Conservation (phyloP, 768 basidiomycete species). For the Tulasnella calospora region DNA sequence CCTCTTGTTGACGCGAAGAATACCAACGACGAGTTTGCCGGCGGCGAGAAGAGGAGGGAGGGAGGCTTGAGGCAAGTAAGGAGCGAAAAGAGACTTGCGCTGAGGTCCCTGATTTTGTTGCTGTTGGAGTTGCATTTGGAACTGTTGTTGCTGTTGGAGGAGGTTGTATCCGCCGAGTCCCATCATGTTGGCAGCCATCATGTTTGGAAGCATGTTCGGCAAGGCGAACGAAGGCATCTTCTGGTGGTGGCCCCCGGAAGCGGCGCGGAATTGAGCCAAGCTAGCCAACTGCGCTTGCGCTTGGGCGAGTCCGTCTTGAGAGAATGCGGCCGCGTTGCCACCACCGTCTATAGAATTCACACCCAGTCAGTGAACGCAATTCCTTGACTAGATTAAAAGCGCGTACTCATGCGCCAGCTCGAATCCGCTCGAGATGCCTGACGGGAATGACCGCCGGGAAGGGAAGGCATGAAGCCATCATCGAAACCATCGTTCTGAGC, state of each 20-base stretch:
- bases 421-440: conserved; percentile 71
- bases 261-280: conserved; percentile 93
- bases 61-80: conserved; percentile 96
- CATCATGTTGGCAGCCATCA: conserved; percentile 98
- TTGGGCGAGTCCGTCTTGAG: conserved; percentile 64
- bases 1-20: conserved; percentile 94
- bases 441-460: conserved; percentile 56
- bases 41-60: conserved; percentile 93
- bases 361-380: not conserved
- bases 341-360: conserved; percentile 27
- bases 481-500: conserved; percentile 62
- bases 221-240: conserved; percentile 98
- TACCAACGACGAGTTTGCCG: conserved; percentile 95
- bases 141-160: conserved; percentile 87
- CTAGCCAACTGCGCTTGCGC: conserved; percentile 96
- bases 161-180: conserved; percentile 79
- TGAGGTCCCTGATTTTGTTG: conserved; percentile 89
- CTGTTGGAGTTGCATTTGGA: conserved; percentile 66
- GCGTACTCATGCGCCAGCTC: conserved; percentile 86
- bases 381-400: no score
- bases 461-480: conserved; percentile 67
- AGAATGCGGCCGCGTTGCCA: conserved; percentile 21
- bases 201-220: conserved; percentile 95
- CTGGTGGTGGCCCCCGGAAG: conserved; percentile 88
- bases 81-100: conserved; percentile 96